Evolutionary conservation across 2,329 filamentous ascomycete genomes (phyloP).

Genomic region (Aureobasidium sp.): DNA sequence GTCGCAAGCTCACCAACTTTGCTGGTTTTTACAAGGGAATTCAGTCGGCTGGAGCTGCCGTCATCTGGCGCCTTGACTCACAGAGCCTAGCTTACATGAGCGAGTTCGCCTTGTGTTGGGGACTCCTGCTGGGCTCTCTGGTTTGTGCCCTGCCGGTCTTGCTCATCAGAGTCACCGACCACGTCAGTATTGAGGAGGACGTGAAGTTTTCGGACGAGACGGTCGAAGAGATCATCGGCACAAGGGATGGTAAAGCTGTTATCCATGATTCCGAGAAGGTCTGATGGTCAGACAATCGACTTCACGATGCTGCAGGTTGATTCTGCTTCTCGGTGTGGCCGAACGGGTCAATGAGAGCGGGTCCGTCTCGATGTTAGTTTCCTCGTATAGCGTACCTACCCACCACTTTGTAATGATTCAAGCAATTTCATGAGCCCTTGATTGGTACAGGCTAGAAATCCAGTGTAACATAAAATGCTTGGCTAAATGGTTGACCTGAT

Average conservation of each 20-base stretch:
- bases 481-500: neutral
- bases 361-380: neutral
- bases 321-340: neutral
- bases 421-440: neutral
- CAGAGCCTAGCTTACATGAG: slow-evolving; percentile 55
- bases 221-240: slow-evolving; percentile 53
- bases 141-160: slow-evolving; percentile 72
- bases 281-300: neutral
- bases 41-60: slow-evolving; percentile 75
- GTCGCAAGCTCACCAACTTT: slow-evolving; percentile 84
- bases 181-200: slow-evolving; percentile 72
- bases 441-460: neutral
- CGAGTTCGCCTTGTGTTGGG: slow-evolving; percentile 71
- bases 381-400: neutral
- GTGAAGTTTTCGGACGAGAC: slow-evolving; percentile 80
- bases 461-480: neutral
- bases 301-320: neutral
- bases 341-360: neutral
- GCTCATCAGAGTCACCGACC: slow-evolving; percentile 69
- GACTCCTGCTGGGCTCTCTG: slow-evolving; percentile 61
- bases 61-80: slow-evolving; percentile 64
- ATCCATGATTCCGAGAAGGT: slow-evolving; percentile 16
- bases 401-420: slow-evolving; percentile 2
- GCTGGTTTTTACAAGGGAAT: slow-evolving; percentile 86
- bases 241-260: slow-evolving; percentile 13